These are phyloP conservation scores for Cryptococcus jaspeensis DNA, from an alignment of 1,284 basidiomycete genomes.

Conservation along the genomic window DNA sequence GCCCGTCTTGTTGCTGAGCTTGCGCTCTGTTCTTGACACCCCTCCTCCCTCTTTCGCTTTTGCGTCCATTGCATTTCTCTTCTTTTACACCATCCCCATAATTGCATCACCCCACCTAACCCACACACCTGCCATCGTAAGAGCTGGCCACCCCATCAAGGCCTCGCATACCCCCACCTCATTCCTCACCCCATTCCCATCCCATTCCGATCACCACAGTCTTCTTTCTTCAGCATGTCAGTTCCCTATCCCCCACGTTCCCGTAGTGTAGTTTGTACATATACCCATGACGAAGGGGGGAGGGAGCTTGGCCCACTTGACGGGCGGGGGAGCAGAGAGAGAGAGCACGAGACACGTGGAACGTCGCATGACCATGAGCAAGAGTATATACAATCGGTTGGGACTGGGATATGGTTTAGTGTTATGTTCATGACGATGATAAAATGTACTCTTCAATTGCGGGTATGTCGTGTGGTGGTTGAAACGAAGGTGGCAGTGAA, in stretches of 20 bases:
- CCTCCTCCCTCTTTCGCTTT: too few species aligned
- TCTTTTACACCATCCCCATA: too few species aligned
- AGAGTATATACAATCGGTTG: too few species aligned
- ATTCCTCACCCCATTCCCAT: not conserved
- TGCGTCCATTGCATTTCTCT: too few species aligned
- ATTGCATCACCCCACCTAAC: not conserved
- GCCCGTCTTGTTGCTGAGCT: not conserved
- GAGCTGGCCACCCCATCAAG: not conserved
- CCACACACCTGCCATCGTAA: not conserved
- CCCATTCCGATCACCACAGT: not conserved
- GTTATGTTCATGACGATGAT: too few species aligned
- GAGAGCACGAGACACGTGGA: not conserved
- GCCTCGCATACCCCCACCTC: not conserved
- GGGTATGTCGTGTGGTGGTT: too few species aligned
- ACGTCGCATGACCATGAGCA: too few species aligned
- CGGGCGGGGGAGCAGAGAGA: not conserved
- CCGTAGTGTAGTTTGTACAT: not conserved
- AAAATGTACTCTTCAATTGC: too few species aligned
- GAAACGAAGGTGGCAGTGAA: too few species aligned
- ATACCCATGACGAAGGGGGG: not conserved
- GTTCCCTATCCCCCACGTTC: not conserved
- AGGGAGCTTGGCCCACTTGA: not conserved
- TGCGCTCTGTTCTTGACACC: too few species aligned
- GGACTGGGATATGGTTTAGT: too few species aligned
- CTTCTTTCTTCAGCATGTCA: not conserved